A percentile compares a stretch with the other conserved stretches of the same genome.
Conservation (phyloP, 75 land plant species). For the Picea sitchensis region DNA sequence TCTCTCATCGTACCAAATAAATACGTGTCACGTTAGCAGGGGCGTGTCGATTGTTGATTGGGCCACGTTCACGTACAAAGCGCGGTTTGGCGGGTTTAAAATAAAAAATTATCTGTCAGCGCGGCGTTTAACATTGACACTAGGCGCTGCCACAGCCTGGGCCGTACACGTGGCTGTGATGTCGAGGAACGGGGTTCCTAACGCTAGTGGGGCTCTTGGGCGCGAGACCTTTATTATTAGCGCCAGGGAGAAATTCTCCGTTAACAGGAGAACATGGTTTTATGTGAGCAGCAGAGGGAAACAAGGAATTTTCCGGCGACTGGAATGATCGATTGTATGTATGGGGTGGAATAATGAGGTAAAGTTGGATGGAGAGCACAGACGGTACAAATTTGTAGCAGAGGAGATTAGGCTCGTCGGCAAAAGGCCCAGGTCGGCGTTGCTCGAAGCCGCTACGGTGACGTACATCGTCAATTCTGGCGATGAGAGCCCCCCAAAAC, state of each 20-base stretch:
- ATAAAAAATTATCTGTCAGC: neutral
- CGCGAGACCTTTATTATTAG: neutral
- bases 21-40: neutral
- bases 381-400: too few species aligned
- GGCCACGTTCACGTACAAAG: neutral
- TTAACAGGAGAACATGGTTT: neutral
- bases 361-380: too few species aligned
- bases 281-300: neutral
- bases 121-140: neutral
- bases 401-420: neutral
- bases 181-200: neutral
- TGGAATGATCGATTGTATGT: too few species aligned
- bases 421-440: neutral
- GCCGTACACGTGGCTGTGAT: constrained; percentile 2
- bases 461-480: too few species aligned
- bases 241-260: neutral
- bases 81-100: neutral
- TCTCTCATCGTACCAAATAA: neutral
- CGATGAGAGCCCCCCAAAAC: neutral
- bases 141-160: neutral
- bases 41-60: neutral
- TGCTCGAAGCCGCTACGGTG: neutral
- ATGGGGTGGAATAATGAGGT: too few species aligned
- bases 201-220: too few species aligned
- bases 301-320: too few species aligned